Evolutionary conservation across 805 yeast genomes (phyloP).

Genomic region (Wickerhamiella qilinensis): DNA sequence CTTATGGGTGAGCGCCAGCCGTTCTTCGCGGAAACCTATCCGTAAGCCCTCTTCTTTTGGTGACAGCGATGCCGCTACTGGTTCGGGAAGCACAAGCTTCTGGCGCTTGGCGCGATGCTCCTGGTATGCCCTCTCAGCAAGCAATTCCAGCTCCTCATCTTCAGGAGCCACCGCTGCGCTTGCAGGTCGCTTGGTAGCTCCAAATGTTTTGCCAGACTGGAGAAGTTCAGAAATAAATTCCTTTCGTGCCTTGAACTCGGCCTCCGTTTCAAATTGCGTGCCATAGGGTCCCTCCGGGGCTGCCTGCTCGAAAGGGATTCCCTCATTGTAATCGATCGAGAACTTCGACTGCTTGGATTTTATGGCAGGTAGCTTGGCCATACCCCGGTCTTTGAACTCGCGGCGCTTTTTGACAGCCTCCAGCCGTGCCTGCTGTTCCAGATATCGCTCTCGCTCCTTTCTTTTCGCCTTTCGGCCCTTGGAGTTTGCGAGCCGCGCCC

Average conservation of each 20-base stretch:
- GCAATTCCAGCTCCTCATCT: background rate
- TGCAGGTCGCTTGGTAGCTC: background rate
- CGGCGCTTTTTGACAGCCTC: conserved; percentile 59
- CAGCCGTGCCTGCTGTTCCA: conserved; percentile 61
- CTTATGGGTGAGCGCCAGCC: background rate
- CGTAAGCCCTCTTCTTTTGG: background rate
- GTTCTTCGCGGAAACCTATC: background rate
- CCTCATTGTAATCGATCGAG: conserved; percentile 69
- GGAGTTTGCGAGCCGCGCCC: conserved; percentile 79
- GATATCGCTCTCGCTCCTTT: conserved; percentile 68
- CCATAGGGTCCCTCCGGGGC: conserved; percentile 60
- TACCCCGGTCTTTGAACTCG: conserved; percentile 32
- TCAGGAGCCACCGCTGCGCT: background rate
- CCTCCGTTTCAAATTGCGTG: conserved; percentile 17
- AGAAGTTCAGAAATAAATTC: background rate
- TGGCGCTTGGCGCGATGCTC: background rate
- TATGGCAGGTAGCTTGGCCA: conserved; percentile 3
- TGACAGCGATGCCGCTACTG: background rate
- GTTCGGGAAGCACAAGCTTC: background rate
- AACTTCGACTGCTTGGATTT: conserved; percentile 32
- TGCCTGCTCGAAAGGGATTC: conserved; percentile 58
- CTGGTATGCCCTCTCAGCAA: background rate
- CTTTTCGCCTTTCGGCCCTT: conserved; percentile 91
- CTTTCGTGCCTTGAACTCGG: background rate
- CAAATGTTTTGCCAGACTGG: background rate